Evolutionary conservation across 1,139 yeast species (phyloP), one percentile per base, ranked within the genome.

Genomic region (Yamadazyma taylorii): DNA sequence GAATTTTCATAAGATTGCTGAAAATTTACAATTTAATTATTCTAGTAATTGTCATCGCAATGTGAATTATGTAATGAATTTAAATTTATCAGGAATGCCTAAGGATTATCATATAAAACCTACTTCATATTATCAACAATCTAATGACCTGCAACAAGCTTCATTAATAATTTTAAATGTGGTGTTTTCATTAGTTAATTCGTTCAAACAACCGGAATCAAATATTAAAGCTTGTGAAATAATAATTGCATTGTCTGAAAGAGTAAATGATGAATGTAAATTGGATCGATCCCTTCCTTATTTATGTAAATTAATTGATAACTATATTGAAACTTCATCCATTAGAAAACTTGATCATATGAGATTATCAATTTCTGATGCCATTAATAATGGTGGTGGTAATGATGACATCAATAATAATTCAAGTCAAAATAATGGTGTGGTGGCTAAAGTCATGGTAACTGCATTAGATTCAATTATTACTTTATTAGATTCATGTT

Each of bases 271-370:
- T 53, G 95, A 86, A 40, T 83, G 83, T 15, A 90, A 89, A 53
- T 66, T 92, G 32, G 97, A 92, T 56, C 65, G 97, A 32, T 80
- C 92, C 23, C 57, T 92, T 16, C 97, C 99, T 0, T 87, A 83
- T 53, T 60, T 92, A 24, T 75, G 86, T 24, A 56, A 58, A n/a
- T 43, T 70, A 12, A 38, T 71, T 16, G 76, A 71, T 35, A 75
- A 69, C 32, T 64, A 54, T 36, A 50, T 56, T 8, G 58, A 39
- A 14, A 24, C 38, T 15, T 35, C 37, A n/a, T 27, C 37, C 3
- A 24, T 35, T n/a, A 15, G 37, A 31, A 29, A 35, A 25, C 31
- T 34, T 29, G 21, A 34, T n/a, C 19, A 27, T 27, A 27, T 27
- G 30, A 27, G 16, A n/a, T 27, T 17, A 10, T 27, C 30, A 4